Base-by-base conservation (phyloP, 2,329 filamentous ascomycete genomes). In the Rasamsonia emersonii region DNA sequence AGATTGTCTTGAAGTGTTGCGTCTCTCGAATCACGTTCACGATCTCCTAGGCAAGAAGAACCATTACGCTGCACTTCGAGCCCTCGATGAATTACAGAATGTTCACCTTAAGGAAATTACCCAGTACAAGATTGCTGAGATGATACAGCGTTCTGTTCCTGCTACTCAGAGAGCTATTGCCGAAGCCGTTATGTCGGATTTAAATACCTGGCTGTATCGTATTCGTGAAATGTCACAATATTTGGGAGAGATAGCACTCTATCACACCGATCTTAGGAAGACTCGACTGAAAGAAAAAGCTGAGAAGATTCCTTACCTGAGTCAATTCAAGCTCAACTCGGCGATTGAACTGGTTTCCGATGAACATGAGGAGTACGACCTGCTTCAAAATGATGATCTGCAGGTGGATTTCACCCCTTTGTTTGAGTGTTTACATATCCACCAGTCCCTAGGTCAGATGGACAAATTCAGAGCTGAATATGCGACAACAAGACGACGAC, bases 201-300 rank as follows among this genome's bases (percentile, higher is more conserved):
- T 98, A 34, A 96, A 96, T 53, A 95, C 86, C 1, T 98, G 91
- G 91, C 69, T 98, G 7, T 98, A 82, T 51, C 79, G 85, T 14
- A 93, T 98, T 41, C 79, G 91, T 48, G 91, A 98, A 58, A 93
- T 86, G 11, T 95, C 91, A 1, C 89, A 95, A 46, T 95, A 94
- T 42, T 65, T 98, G 5, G 91, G 91, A 4, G 91, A 98, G 56
- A 85, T 98, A 5, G 88, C 91, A 3, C 93, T 98, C 53, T 96
- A 93, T 51, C 86, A 96, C 51, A 98, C 91, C 0, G 83, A 95
- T 47, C 75, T 93, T 53, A 77, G 91, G 26, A 75, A 89, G 41
- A 75, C 77, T 15, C 75, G 89, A 30, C 86, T 93, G 50, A 82
- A 86, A 53, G 81, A 93, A 49, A 75, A 91, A 13, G 75, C 82